These are phyloP conservation scores for Brassica balearica DNA, from an alignment of 441 rosid species.

Conservation along the genomic window DNA sequence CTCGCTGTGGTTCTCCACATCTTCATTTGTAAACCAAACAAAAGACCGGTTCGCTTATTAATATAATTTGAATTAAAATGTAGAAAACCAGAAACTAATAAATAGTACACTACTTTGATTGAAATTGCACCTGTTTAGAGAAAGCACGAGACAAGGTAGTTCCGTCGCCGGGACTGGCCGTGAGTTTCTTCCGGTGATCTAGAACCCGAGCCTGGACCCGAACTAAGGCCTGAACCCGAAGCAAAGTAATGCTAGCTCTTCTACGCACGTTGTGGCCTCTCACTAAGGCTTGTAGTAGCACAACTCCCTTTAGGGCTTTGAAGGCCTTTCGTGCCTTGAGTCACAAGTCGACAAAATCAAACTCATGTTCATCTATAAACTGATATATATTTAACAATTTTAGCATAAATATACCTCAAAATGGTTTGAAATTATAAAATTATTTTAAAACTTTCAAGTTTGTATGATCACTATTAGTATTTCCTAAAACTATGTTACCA, in stretches of 20 bases:
- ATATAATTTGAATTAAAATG: neutral
- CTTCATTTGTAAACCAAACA: slow-evolving; percentile 33
- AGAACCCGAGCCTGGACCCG: slow-evolving; percentile 56
- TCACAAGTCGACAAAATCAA: slow-evolving; percentile 34
- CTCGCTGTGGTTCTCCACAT: slow-evolving; percentile 54
- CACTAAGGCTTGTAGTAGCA: slow-evolving; percentile 68
- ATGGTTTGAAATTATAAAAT: neutral
- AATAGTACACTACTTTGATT: neutral
- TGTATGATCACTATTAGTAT: neutral
- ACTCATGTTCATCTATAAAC: neutral
- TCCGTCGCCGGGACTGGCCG: slow-evolving; percentile 40
- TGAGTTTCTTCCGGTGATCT: slow-evolving; percentile 48
- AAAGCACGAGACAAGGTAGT: slow-evolving; percentile 44
- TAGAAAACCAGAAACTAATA: neutral
- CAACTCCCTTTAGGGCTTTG: slow-evolving; percentile 58
- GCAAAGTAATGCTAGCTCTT: slow-evolving; percentile 55
- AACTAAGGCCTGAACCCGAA: slow-evolving; percentile 60
- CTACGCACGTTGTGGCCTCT: slow-evolving; percentile 67
- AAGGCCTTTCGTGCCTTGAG: slow-evolving; percentile 73
- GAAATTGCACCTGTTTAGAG: slow-evolving; percentile 50
- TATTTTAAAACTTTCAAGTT: neutral
- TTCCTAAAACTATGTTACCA: neutral
- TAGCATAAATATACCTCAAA: neutral
- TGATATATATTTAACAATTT: neutral
- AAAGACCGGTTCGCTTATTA: neutral